Evolutionary conservation across 805 yeast genomes (phyloP), one percentile per base, ranked within the genome.

Genomic region (Pichia californica): DNA sequence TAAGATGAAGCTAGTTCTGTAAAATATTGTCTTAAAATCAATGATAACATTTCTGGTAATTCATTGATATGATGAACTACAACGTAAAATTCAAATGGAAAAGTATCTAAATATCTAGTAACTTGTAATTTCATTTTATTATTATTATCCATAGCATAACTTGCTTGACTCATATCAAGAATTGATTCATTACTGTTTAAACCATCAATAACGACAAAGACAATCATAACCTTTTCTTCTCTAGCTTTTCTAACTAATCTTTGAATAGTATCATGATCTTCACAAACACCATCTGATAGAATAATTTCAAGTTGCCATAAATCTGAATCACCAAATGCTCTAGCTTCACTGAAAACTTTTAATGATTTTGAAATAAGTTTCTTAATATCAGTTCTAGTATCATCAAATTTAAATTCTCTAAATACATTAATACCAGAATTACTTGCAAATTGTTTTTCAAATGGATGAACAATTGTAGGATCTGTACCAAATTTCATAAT

Each of bases 31-130:
- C 98, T 79, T 47, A 93, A 71, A 49, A 94, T 91, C 52, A 83
- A 70, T 2, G 97, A 79, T 43, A 93, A 71, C 83, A 93, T 88
- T 57, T 82, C 86, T 14, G 99, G 99, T 31, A 93, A 71, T 64
- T 91, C 98, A 38, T 74, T 74, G 52, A 94, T 84, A 57, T 91
- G 80, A 53, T 85, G 81, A 21, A 93, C 97, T 52, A 94, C 91
- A 46, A 91, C 96, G 59, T 91, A 93, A 61, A 84, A 93, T 59
- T 93, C 98, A 64, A 93, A 93, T 54, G 99, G 98, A 81, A 93
- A 93, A 25, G 85, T 76, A 54, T 91, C 96, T 62, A 93, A 73
- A 57, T 93, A 93, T 53, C 81, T 85, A 47, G 79, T 81, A 46
- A 93, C 93, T 58, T 82, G 74, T 50, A 94, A 68, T 36, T 76